Conservation (phyloP, 2,329 filamentous ascomycete genomes). For the Metarhizium guizhouense region DNA sequence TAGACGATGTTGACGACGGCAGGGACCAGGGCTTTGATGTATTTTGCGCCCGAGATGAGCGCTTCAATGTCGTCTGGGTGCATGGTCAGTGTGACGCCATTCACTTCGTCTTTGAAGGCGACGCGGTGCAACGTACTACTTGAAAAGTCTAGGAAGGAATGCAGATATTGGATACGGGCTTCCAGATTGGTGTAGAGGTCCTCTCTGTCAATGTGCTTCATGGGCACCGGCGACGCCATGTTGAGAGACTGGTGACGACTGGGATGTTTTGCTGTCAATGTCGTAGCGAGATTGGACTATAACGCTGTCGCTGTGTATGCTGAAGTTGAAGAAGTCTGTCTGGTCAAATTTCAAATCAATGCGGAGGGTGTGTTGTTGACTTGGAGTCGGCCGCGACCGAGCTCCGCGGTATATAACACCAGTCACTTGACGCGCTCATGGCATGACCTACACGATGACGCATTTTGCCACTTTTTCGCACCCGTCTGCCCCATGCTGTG, state of each 20-base stretch:
- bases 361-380: too few species aligned
- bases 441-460: neutral
- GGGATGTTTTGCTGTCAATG: neutral
- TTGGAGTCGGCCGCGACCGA: neutral
- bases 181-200: constrained; percentile 65
- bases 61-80: constrained; percentile 60
- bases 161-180: constrained; percentile 60
- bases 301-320: too few species aligned
- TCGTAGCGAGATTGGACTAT: neutral
- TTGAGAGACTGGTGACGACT: neutral
- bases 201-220: constrained; percentile 59
- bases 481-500: neutral
- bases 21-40: constrained; percentile 74
- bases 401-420: neutral
- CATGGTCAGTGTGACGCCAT: neutral
- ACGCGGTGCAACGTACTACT: constrained; percentile 41
- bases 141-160: constrained; percentile 68
- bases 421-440: neutral
- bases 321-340: neutral
- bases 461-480: neutral
- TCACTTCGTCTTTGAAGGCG: neutral
- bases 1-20: constrained; percentile 80
- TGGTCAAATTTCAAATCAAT: neutral
- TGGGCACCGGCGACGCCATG: constrained; percentile 22
- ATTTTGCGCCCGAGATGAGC: constrained; percentile 59